Base-by-base conservation (phyloP, 345 rosid genomes). In the Citrus glauca region DNA sequence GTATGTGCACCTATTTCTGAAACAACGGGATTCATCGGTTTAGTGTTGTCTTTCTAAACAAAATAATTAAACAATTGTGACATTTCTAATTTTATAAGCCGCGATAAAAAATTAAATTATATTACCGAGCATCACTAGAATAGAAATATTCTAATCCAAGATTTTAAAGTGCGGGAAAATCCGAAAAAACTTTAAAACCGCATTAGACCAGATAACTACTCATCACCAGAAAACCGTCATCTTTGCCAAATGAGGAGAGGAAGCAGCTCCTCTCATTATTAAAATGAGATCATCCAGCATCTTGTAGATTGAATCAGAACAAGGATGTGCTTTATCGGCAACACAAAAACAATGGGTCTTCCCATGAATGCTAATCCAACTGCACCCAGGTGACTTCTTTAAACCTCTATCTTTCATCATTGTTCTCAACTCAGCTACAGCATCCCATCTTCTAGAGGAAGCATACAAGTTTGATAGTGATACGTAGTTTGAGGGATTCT, bases 311-410 rank as follows among this genome's bases (percentile, higher is more conserved):
- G 84, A 81, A 57, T 56, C 67, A 14, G 88, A 83, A 81, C 69
- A 62, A 60, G 89, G 84, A 84, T 90, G 94, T 68, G 66, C 79
- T 75, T 85, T 85, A 80, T 92, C 97, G 8, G 91, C 78, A 17
- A 83, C 91, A 66, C 62, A 86, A 68, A 90, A 92, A 81, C 82
- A 82, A 84, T 85, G 88, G 40, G 91, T 86, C 33, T 70, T 79
- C 56, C 85, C 86, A 73, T 78, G 71, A 68, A 89, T 81, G 79
- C 73, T 88, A 66, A 88, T 88, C 93, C 94, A 89, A 87, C 94
- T 90, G 84, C 90, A 92, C 24, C 94, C 91, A 35, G 97, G 91
- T 66, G 92, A 82, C 84, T 90, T 92, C 78, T 73, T 87, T 61
- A 92, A 73, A 42, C 92, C 91, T 73, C 67, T 84, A 72, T 88